Evolutionary conservation across 2,329 filamentous ascomycete species (phyloP).

Genomic region (Diaporthe batatas): DNA sequence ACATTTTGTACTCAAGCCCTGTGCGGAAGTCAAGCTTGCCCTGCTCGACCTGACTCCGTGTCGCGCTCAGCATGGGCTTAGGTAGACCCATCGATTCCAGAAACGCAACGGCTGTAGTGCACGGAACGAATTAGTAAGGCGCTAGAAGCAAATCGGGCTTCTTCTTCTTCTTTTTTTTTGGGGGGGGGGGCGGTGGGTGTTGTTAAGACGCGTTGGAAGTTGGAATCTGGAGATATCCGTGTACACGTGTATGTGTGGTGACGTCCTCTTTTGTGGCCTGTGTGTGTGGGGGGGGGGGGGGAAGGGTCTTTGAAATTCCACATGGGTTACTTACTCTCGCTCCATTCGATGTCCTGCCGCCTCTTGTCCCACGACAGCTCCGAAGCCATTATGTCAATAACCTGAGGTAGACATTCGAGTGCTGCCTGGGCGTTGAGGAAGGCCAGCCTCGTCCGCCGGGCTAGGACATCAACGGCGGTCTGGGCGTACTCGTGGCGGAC

Average conservation of each 20-base stretch:
- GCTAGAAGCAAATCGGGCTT: not conserved
- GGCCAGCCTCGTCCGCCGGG: slow-evolving; percentile 84
- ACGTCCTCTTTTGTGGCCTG: no score
- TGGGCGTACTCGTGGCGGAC: slow-evolving; percentile 92
- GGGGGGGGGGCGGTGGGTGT: no score
- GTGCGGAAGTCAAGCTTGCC: slow-evolving; percentile 70
- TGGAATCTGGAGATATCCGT: no score
- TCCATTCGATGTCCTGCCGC: slow-evolving; percentile 86
- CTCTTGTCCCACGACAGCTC: slow-evolving; percentile 83
- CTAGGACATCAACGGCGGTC: slow-evolving; percentile 89
- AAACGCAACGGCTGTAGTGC: slow-evolving; percentile 66
- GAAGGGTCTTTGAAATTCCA: slow-evolving; percentile 2
- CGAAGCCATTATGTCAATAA: slow-evolving; percentile 90
- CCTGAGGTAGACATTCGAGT: slow-evolving; percentile 83
- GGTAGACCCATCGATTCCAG: slow-evolving; percentile 77
- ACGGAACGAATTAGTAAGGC: slow-evolving; percentile 32
- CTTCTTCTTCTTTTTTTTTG: no score
- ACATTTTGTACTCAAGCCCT: slow-evolving; percentile 72
- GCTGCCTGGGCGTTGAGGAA: slow-evolving; percentile 94
- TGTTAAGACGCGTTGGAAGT: no score
- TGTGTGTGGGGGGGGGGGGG: slow-evolving; percentile 7
- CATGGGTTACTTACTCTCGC: slow-evolving; percentile 67
- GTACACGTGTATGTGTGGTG: no score
- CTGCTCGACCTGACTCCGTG: slow-evolving; percentile 71
- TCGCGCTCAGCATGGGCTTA: slow-evolving; percentile 68